phyloP scores from a whole-genome alignment of 2,329 filamentous ascomycete species.

The Botrytis galanthina region DNA sequence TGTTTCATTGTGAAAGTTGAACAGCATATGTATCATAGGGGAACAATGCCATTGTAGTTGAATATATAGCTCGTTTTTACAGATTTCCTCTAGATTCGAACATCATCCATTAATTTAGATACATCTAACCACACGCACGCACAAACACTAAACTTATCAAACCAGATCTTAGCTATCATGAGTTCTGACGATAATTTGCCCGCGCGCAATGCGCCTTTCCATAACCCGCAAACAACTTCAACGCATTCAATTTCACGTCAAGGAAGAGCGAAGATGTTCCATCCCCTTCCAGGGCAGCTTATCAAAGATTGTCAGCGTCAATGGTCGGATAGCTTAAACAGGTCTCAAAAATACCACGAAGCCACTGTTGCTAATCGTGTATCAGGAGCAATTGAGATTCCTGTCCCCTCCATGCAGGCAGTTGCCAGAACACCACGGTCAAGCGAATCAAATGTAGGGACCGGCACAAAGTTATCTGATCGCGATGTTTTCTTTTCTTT shows the following conservation, averaged over 20 bases:
- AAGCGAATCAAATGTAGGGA: slow-evolving; percentile 11
- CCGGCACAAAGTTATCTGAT: not conserved
- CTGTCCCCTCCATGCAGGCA: not conserved
- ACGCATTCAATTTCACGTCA: not conserved
- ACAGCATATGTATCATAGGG: not conserved
- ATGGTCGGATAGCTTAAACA: not conserved
- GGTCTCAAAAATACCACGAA: not conserved
- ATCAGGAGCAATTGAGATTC: not conserved
- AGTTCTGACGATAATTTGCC: not conserved
- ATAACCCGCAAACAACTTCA: slow-evolving; percentile 2
- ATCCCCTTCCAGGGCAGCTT: not conserved
- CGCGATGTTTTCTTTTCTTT: not conserved
- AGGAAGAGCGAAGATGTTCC: slow-evolving; percentile 10
- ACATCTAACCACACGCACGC: not conserved
- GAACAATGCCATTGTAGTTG: not conserved
- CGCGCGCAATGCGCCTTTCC: slow-evolving; percentile 1
- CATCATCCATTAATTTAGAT: not conserved
- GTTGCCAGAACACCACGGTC: not conserved
- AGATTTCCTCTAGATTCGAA: not conserved
- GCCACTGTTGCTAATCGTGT: not conserved
- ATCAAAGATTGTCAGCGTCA: not conserved
- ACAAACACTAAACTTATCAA: not conserved
- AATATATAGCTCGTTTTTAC: not conserved
- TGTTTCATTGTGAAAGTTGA: not conserved
- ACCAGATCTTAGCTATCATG: not conserved